Evolutionary conservation across 2,329 filamentous ascomycete species (phyloP), one percentile per base, ranked within the genome.

Genomic region (Nemania diffusa): DNA sequence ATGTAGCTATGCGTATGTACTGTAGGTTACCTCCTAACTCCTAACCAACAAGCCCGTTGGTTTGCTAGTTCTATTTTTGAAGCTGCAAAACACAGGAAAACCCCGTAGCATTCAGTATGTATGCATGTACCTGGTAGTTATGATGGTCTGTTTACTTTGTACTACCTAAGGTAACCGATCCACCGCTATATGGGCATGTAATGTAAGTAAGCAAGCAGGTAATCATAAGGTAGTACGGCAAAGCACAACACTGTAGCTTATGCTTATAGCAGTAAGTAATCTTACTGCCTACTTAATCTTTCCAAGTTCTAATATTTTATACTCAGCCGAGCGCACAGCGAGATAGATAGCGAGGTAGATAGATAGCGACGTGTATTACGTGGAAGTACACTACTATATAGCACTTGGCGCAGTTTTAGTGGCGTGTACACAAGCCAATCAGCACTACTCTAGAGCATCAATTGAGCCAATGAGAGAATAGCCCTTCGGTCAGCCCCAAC

Each of bases 21-120:
- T 29, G 40, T 65, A 60, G 50, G 57, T 46, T 34, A 52, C 15
- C 46, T 59, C 46, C 26, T 53, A 53, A n/a, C 5, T n/a, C 13
- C 8, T 5, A 2, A 29, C 17, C 20, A 11, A 32, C 26, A 20
- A 20, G 13, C 1, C 5, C 42, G 55, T 52, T 46, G 20, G 5
- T 32, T 40, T 2, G 7, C 7, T 20, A 57, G 60, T 64, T 67
- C 65, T 64, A 67, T 68, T 68, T 68, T 65, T 65, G 65, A 65
- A 29, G 48, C 46, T 56, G 65, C 29, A 24, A 65, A 50, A 50
- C 29, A 46, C 22, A 17, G 22, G n/a, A 20, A 24, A n/a, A 15
- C 11, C 37, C 26, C 15, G 27, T 13, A 32, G 11, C 22, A 42
- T 11, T 15, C 3, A 42, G 6, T 42, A 42, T 32, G 29, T 32